Percentiles rank a stretch among this genome's conserved stretches.
Conservation (phyloP, 2,329 filamentous ascomycete genomes). For the Fusarium sp. region DNA sequence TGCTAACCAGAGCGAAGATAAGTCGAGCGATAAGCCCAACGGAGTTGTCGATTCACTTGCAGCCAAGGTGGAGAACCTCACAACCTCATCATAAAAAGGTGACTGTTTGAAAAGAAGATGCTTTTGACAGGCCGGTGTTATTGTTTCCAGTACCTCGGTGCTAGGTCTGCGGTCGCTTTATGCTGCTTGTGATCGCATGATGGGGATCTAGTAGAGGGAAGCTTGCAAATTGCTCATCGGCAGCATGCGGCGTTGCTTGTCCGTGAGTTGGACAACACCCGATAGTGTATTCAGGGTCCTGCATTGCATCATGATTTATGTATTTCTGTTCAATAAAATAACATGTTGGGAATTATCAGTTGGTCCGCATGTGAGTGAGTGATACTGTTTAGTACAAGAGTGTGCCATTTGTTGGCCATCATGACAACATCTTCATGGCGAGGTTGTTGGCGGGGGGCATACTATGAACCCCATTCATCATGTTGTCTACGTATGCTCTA, state of each 20-base stretch:
- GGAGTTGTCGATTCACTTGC: slow-evolving; percentile 47
- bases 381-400: not conserved
- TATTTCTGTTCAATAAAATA: not conserved
- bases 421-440: not conserved
- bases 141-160: not conserved
- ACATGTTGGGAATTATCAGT: not conserved
- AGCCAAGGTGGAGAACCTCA: slow-evolving; percentile 49
- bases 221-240: not conserved
- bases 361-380: too few species aligned
- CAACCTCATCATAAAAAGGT: slow-evolving; percentile 31
- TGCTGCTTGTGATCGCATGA: slow-evolving; percentile 9
- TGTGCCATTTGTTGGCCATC: not conserved
- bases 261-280: not conserved
- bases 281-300: not conserved
- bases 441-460: not conserved
- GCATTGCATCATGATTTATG: not conserved
- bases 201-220: not conserved
- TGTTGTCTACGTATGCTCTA: not conserved
- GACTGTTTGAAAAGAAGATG: not conserved
- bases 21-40: slow-evolving; percentile 29
- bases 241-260: not conserved
- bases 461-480: not conserved
- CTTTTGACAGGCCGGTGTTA: not conserved
- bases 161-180: slow-evolving; percentile 1
- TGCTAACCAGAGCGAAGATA: slow-evolving; percentile 41